Evolutionary conservation across 2,329 filamentous ascomycete species (phyloP), one percentile per base, ranked within the genome.

Genomic region (Coniochaeta sp.): DNA sequence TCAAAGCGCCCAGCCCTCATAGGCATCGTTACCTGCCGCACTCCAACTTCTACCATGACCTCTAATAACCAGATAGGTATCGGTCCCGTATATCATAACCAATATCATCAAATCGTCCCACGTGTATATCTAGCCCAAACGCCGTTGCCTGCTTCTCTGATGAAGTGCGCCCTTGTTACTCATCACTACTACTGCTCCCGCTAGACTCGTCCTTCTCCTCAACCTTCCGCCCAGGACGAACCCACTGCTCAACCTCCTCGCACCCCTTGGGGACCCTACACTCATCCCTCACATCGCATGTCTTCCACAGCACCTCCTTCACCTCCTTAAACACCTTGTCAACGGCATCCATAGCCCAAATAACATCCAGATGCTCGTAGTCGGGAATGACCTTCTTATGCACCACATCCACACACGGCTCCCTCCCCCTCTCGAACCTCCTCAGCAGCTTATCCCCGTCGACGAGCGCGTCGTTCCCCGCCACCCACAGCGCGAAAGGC

Each of bases 301-400:
- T 95, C 67, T 84, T 84, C 91, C 91, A 96, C 12, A 96, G 67
- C 13, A 95, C 85, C 61, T 92, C 85, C 27, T 83, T 79, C 0
- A 96, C 73, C 69, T 95, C 91, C 52, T 74, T 77, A 5, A 91
- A 94, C 1, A 96, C 88, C 65, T 92, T 81, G 47, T 92, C 85
- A 14, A 91, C 82, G 0, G 84, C 83, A 63, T 96, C 91, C 76
- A 96, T 89, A 0, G 91, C 91, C 92, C 92, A 96, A 32, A 97
- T 83, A 1, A 96, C 89, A 69, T 96, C 92, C 4, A 97, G 77
- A 68, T 97, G 92, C 70, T 96, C 92, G 65, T 96, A 95, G 46
- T 86, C 89, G 3, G 89, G 83, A 40, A 96, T 87, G 20, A 95
- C 74, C 64, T 89, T 95, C 56, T 80, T 79, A 68, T 96, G 88